Evolutionary conservation across 345 rosid species (phyloP), one percentile per base, ranked within the genome.

Genomic region (Syzygium aqueum): DNA sequence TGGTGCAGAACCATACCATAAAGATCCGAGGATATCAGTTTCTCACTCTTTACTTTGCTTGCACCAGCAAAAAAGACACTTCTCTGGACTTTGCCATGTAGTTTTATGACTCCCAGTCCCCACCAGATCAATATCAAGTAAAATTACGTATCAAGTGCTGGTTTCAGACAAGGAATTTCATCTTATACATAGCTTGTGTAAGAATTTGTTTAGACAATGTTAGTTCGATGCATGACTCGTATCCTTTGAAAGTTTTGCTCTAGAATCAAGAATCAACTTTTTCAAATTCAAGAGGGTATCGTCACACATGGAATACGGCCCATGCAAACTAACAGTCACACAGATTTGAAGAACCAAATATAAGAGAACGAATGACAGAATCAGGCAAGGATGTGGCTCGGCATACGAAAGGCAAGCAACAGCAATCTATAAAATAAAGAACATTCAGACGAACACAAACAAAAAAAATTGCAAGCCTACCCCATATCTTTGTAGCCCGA

Each of bases 401-500:
- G 77, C 43, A 30, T 30, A 30, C 77, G 30, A 65, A 65, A 65
- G 40, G 77, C 77, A 33, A 17, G 22, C 43, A 30, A 65, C 43
- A 15, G 17, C 43, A 65, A 65, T 65, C 77, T 30, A 30, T 65
- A 3, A 65, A 30, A 30, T 4, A 21, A 25, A 87, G 7, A 6
- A 23, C 12, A 84, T 5, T 3, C 51, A 30, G 57, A 49, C 17
- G 30, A 51, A 8, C 46, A 84, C 40, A 22, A 19, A 63, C 52
- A 6, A 19, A 22, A 67, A 51, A 43, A 33, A 33, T 73, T 19
- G 28, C 57, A 50, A 25, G 86, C 46, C 78, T 90, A 94, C 95
- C 91, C 95, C 97, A 27, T 91, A 95, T 95, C 46, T 92, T 87
- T 95, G 95, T 85, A 95, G 90, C 84, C 95, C 93, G 61, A 95